Base-by-base conservation (phyloP, 768 basidiomycete species). In the Russula griseocarnosa region DNA sequence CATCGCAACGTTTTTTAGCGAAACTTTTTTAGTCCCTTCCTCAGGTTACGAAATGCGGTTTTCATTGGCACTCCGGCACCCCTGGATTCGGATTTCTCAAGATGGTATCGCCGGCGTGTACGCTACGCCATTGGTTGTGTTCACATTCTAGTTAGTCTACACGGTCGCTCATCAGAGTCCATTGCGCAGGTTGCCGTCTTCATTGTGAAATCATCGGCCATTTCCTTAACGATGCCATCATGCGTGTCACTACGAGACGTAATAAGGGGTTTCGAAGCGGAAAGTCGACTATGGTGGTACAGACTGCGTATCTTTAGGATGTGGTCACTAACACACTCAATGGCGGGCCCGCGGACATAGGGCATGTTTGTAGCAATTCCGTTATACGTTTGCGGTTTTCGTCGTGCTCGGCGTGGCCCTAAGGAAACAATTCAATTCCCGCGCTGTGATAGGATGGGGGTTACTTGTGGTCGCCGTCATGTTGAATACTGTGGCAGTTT, bases 361-460 rank as follows among this genome's bases (percentile, higher is more conserved):
- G 85, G 78, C 83, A 1, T 82, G 81, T 66, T 87, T 68, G 70
- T 85, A 47, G 86, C 82, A 0, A 70, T 86, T 14, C 79, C 80
- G 1, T 71, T 87, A 18, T 86, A 83, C 70, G 75, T 88, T 51
- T 80, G 77, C 52, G 86, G 86, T 3, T 86, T 86, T 86, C 68
- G 75, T 86, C 42, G 71, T 81, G 0, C 76, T 88, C 5, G 86
- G 86, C 7, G 81, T 79, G 0, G 73, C 80, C 3, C 72, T 86
- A 54, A 77, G 86, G 70, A 79, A 82, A n/a, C 63, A 73, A 85
- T 1, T 76, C 75, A 36, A 71, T 80, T n/a, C 81, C 76, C 3
- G 83, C 80, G 2, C 70, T 87, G 76, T 87, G 57, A 81, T 87
- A 73, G 86, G 86, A 18, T 88, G 87, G 87, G 85, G 83, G 9